These are phyloP conservation scores for Talaromyces proteolyticus DNA, from an alignment of 495 filamentous ascomycete species.

Conservation along the genomic window DNA sequence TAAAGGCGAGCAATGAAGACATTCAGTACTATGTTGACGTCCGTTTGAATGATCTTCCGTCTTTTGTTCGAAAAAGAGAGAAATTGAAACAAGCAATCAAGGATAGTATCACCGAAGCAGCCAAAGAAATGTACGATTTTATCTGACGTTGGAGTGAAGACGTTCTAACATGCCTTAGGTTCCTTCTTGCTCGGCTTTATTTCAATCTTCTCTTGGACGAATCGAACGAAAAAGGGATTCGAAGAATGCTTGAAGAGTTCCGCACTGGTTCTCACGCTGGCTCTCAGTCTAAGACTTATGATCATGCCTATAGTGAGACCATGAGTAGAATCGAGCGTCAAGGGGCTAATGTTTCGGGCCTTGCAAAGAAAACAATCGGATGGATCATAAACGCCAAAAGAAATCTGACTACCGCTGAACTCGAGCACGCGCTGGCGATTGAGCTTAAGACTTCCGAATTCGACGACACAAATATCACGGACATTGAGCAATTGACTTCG, in stretches of 20 bases:
- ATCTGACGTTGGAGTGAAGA: slow-evolving; percentile 9
- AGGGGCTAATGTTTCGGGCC: neutral
- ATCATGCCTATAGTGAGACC: slow-evolving; percentile 7
- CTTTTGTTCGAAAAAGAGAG: neutral
- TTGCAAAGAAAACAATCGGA: slow-evolving; percentile 2
- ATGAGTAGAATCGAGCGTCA: slow-evolving; percentile 7
- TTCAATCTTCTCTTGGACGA: neutral
- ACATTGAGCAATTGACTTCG: slow-evolving; percentile 33
- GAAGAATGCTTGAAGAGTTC: neutral
- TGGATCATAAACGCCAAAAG: slow-evolving; percentile 20
- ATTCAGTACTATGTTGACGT: slow-evolving; percentile 19
- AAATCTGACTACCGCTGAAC: slow-evolving; percentile 32
- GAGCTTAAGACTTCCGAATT: slow-evolving; percentile 19
- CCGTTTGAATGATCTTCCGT: slow-evolving; percentile 6
- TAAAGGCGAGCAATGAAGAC: slow-evolving; percentile 31
- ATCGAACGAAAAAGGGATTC: neutral
- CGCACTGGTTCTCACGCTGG: neutral
- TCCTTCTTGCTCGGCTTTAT: slow-evolving; percentile 7
- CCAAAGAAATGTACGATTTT: no score
- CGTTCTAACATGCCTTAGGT: slow-evolving; percentile 7
- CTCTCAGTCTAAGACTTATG: neutral
- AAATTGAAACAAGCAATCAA: no score
- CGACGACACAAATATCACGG: slow-evolving; percentile 32
- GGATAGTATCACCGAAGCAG: no score
- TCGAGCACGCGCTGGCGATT: slow-evolving; percentile 44